A percentile compares a stretch with the other conserved stretches of the same genome.
Conservation (phyloP, 2,329 filamentous ascomycete genomes). For the Phaeosphaeria sp. region DNA sequence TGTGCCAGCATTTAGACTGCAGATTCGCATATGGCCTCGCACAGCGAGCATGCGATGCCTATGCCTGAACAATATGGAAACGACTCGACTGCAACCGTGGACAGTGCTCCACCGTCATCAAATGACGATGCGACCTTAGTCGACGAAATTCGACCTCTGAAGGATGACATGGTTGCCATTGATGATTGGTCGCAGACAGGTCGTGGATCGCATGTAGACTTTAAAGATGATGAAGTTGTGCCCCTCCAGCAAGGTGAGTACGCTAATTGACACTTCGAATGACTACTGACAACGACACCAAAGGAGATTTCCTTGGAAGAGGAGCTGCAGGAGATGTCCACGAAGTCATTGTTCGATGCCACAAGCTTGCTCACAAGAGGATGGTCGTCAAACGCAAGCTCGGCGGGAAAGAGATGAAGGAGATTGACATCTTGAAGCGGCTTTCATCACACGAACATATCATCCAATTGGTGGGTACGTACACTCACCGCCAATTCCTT, state of each 20-base stretch:
- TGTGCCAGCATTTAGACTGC: not conserved
- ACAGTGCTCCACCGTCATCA: not conserved
- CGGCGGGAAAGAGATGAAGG: slow-evolving; percentile 17
- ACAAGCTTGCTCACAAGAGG: slow-evolving; percentile 26
- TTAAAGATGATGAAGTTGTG: slow-evolving; percentile 14
- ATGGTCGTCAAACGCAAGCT: slow-evolving; percentile 19
- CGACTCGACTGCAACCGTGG: not conserved
- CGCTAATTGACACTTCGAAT: not conserved
- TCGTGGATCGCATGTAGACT: slow-evolving; percentile 28
- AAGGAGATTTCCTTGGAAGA: slow-evolving; percentile 20
- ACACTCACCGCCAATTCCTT: slow-evolving; percentile 21
- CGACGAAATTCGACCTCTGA: not conserved
- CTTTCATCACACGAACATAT: slow-evolving; percentile 23
- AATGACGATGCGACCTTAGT: slow-evolving; percentile 2
- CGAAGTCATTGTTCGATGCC: slow-evolving; percentile 16
- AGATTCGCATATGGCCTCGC: not conserved
- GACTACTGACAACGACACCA: not conserved
- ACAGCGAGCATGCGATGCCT: not conserved
- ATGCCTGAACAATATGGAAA: not conserved
- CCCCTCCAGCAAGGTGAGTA: slow-evolving; percentile 19
- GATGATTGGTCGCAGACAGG: slow-evolving; percentile 25
- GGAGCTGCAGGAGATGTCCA: slow-evolving; percentile 27
- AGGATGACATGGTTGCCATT: slow-evolving; percentile 3
- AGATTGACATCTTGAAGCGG: slow-evolving; percentile 30
- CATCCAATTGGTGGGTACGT: slow-evolving; percentile 30